Evolutionary conservation across 1,284 basidiomycete species (phyloP), one percentile per base, ranked within the genome.

Genomic region (Schizophyllum amplum): DNA sequence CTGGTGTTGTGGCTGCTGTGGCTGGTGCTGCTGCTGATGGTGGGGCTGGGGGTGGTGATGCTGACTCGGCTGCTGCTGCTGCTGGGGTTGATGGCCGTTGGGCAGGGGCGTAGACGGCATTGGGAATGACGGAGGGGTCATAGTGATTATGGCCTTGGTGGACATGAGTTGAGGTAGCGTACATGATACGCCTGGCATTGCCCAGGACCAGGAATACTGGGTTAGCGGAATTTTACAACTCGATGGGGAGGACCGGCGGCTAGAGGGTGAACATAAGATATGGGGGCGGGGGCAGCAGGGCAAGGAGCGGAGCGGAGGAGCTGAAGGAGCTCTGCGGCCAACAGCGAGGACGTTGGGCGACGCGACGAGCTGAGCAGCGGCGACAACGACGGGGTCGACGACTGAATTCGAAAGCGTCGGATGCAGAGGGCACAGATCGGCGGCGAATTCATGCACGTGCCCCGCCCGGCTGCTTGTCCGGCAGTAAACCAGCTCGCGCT

Each of bases 121-220:
- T 69, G 64, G 65, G 68, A 65, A 68, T 62, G 63, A 64, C 65
- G 57, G 68, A 65, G 51, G 63, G 64, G 62, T 68, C 64, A 63
- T 68, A 65, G 63, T 71, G 67, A 70, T 72, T 69, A 71, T 75
- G 73, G 69, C 69, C 67, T 71, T 75, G 78, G 62, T 71, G 69
- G 75, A 74, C 77, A 82, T 82, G 77, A 73, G 73, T 69, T 70
- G 74, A 63, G 70, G 73, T 71, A 72, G 73, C 72, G 77, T 81
- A 83, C 84, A 86, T 86, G 80, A 76, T 77, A 82, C 77, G 74
- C 67, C 72, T 77, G 67, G 78, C 79, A 81, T 80, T 75, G 75
- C 73, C 76, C 76, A 71, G 60, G 67, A 64, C 63, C 62, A 53
- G 65, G 64, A 66, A 49, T n/a, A 23, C 47, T 23, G 47, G 22